phyloP scores from a whole-genome alignment of 106 monocot species.

The Dioscorea zingiberensis region DNA sequence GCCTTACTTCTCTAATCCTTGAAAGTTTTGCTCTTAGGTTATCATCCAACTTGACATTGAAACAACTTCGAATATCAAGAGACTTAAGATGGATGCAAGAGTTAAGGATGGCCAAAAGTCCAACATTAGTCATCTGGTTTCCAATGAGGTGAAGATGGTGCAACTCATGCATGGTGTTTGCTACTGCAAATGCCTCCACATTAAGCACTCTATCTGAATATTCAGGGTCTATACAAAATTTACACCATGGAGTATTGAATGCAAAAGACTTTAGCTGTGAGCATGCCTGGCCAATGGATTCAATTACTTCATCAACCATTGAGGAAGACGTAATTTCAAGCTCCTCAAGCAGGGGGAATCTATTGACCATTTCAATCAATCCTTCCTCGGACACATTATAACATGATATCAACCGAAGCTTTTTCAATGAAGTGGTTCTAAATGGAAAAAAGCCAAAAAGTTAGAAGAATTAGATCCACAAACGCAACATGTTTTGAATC shows the following conservation, averaged over 20 bases:
- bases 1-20: conserved; percentile 15
- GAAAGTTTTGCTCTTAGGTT: conserved; percentile 11
- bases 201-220: neutral
- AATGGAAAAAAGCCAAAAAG: neutral
- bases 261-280: conserved; percentile 33
- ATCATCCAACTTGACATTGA: conserved; percentile 19
- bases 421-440: conserved; percentile 27
- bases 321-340: conserved; percentile 27
- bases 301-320: conserved; percentile 1
- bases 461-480: neutral
- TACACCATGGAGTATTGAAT: conserved; percentile 7
- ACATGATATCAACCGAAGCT: conserved; percentile 29
- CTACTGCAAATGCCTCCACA: conserved; percentile 25
- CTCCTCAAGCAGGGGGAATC: conserved; percentile 27
- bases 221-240: neutral
- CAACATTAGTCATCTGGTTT: conserved; percentile 27
- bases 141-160: conserved; percentile 31
- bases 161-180: conserved; percentile 34
- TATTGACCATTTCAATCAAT: conserved; percentile 14
- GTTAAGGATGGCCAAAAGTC: conserved; percentile 29
- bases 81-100: conserved; percentile 40
- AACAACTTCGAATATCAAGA: conserved; percentile 26
- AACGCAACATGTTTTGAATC: too few species aligned
- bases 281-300: conserved; percentile 25
- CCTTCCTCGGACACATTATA: conserved; percentile 16